Conservation (phyloP, 108 stramenopile species). For the Skeletonema menzelii region DNA sequence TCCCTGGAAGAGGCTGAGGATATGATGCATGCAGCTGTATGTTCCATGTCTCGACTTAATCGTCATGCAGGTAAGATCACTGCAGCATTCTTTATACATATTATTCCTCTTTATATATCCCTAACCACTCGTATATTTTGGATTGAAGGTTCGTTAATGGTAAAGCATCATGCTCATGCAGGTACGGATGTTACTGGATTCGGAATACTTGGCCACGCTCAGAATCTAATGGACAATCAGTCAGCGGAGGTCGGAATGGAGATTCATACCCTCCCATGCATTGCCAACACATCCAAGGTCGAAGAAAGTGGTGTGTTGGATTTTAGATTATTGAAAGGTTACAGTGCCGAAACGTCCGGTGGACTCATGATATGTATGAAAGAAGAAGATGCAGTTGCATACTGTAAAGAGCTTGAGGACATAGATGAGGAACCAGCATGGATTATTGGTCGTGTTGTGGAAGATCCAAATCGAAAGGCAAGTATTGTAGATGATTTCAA, state of each 20-base stretch:
- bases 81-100: background rate
- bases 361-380: constrained; percentile 78
- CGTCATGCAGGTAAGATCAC: constrained; percentile 33
- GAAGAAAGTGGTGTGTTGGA: constrained; percentile 64
- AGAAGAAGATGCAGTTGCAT: constrained; percentile 63
- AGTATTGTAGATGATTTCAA: constrained; percentile 53
- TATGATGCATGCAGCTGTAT: constrained; percentile 80
- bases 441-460: constrained; percentile 76
- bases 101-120: background rate
- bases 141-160: constrained; percentile 9
- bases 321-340: constrained; percentile 72
- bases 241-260: constrained; percentile 65
- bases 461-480: constrained; percentile 61
- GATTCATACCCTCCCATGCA: constrained; percentile 75
- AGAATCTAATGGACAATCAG: constrained; percentile 85
- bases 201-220: constrained; percentile 84
- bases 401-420: constrained; percentile 59
- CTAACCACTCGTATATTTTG: background rate
- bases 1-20: constrained; percentile 53
- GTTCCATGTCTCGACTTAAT: constrained; percentile 81
- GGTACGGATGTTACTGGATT: constrained; percentile 90
- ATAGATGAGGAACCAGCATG: constrained; percentile 72
- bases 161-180: constrained; percentile 67
- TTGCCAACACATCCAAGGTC: constrained; percentile 58
- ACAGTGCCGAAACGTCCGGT: constrained; percentile 86